Conservation (phyloP, 1,139 yeast species). For the Maudiozyma humilis region DNA sequence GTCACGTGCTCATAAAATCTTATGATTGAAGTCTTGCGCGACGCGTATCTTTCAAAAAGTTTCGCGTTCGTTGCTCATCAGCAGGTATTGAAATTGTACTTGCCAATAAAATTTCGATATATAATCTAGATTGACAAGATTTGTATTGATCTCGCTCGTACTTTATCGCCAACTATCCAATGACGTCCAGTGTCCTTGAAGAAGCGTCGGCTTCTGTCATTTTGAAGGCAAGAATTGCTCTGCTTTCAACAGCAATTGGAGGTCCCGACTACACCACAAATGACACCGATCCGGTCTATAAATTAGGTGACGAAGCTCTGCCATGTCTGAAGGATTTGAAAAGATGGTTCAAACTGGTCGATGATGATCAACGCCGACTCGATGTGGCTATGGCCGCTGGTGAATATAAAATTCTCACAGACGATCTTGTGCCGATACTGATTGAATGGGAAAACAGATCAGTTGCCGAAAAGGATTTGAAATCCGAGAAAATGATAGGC, state of each 20-base stretch:
- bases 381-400: slow-evolving; percentile 87
- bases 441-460: slow-evolving; percentile 59
- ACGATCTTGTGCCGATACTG: slow-evolving; percentile 68
- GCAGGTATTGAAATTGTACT: no score
- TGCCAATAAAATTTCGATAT: no score
- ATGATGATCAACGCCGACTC: slow-evolving; percentile 57
- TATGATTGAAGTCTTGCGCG: no score
- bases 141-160: no score
- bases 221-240: slow-evolving; percentile 30
- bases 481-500: slow-evolving; percentile 17
- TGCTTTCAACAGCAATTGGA: slow-evolving; percentile 31
- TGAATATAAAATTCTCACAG: slow-evolving; percentile 62
- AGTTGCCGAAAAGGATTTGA: slow-evolving; percentile 29
- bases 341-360: slow-evolving; percentile 79
- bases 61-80: no score
- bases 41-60: no score
- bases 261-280: slow-evolving; percentile 35
- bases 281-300: slow-evolving; percentile 48
- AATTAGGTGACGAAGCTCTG: slow-evolving; percentile 83
- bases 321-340: slow-evolving; percentile 84
- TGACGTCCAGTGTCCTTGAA: no score
- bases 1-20: no score
- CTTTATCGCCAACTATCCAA: no score
- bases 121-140: no score
- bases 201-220: slow-evolving; percentile 16